phyloP scores from a whole-genome alignment of 2,329 filamentous ascomycete genomes.

The Scedosporium dehoogii region DNA sequence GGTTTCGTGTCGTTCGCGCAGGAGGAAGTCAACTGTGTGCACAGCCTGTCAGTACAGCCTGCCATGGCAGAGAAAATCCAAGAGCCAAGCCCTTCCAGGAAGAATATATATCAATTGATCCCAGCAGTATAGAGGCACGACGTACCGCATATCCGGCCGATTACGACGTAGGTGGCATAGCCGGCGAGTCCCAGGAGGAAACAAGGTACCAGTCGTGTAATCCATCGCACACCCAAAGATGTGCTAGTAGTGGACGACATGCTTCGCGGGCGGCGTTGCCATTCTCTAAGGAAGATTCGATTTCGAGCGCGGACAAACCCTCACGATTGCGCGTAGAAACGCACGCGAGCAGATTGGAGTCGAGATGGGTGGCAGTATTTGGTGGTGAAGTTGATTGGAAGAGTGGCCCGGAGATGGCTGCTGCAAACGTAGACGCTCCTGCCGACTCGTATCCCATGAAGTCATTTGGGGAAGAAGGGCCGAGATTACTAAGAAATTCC shows the following conservation, averaged over 20 bases:
- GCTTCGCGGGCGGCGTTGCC: not conserved
- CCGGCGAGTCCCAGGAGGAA: conserved; percentile 56
- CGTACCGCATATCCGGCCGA: conserved; percentile 59
- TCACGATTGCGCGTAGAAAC: too few relatives aligned
- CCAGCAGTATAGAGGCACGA: conserved; percentile 11
- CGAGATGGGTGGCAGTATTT: too few relatives aligned
- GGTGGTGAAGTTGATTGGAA: too few relatives aligned
- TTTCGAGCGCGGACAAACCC: too few relatives aligned
- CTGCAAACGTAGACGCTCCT: too few relatives aligned
- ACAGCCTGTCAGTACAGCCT: not conserved
- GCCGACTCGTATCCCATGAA: too few relatives aligned
- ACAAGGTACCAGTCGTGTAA: conserved; percentile 58
- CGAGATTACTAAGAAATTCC: too few relatives aligned
- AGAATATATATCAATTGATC: not conserved
- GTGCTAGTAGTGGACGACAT: conserved; percentile 3
- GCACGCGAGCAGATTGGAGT: too few relatives aligned
- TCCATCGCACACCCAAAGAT: conserved; percentile 27
- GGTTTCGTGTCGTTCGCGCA: conserved; percentile 35
- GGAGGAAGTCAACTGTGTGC: conserved; percentile 58
- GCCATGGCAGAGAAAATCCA: not conserved
- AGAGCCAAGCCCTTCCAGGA: not conserved
- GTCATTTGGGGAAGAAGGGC: too few relatives aligned
- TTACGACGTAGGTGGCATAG: conserved; percentile 63
- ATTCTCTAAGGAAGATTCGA: not conserved
- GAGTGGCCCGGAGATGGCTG: too few relatives aligned